Conservation (phyloP, 2,329 filamentous ascomycete genomes). For the Cadophora luteo-olivacea region DNA sequence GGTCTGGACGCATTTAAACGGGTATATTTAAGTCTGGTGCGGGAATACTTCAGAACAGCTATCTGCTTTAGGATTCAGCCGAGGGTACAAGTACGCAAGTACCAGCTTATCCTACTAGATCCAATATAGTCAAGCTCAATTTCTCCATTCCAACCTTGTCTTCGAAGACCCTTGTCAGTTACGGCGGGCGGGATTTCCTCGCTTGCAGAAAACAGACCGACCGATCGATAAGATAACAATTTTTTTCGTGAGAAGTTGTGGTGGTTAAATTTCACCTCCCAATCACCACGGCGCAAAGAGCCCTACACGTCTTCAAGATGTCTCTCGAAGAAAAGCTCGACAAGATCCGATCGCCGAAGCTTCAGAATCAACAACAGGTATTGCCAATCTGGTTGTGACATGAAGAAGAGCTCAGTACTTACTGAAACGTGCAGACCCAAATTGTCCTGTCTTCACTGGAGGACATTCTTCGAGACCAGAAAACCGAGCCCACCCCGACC, state of each 20-base stretch:
- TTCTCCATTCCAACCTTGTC: not conserved
- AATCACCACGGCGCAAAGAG: slow-evolving; percentile 37
- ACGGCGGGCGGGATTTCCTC: slow-evolving; percentile 17
- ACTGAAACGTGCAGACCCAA: slow-evolving; percentile 64
- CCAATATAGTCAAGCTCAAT: not conserved
- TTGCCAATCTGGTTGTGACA: slow-evolving; percentile 16
- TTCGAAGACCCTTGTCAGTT: not conserved
- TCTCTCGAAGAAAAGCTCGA: slow-evolving; percentile 89
- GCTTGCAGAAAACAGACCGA: not conserved
- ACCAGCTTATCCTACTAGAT: not conserved
- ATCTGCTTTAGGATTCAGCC: not conserved
- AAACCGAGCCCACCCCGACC: slow-evolving; percentile 81
- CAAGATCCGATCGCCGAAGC: slow-evolving; percentile 95
- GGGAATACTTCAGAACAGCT: not conserved
- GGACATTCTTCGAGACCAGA: slow-evolving; percentile 88
- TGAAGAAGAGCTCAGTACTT: not conserved
- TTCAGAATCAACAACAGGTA: slow-evolving; percentile 94
- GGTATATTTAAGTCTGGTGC: not conserved
- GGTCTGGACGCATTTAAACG: not conserved
- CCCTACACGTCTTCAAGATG: slow-evolving; percentile 48
- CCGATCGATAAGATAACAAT: slow-evolving; percentile 25
- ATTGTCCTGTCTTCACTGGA: slow-evolving; percentile 91
- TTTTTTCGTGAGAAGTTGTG: slow-evolving; percentile 20
- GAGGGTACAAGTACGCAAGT: not conserved
- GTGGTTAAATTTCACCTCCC: slow-evolving; percentile 3